Evolutionary conservation across 176 grass and related monocot species (phyloP), one percentile per base, ranked within the genome.

Genomic region (Zoysia pacifica): DNA sequence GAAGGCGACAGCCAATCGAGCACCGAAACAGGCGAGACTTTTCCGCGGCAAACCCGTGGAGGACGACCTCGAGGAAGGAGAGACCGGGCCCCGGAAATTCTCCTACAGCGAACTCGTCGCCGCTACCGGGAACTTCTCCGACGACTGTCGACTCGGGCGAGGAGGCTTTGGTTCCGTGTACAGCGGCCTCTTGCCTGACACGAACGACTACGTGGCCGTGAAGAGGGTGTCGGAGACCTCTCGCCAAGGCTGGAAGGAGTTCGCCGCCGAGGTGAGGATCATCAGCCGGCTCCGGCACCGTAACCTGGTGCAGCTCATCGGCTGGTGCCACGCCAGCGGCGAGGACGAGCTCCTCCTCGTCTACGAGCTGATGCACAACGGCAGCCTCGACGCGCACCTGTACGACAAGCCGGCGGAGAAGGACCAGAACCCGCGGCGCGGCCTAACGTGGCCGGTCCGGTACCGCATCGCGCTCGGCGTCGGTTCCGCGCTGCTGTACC

Each of bases 311-410:
- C 87, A 90, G 70, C 82, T 96, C 70, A 76, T 88, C 6, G 90
- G 93, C 9, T 96, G 90, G 90, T 96, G 93, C 85, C 90, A 96
- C 0, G 82, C 79, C 12, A 41, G 75, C 36, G 56, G 84, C 7
- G 77, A 83, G 69, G 45, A 7, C 70, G 93, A 97, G 71, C 87
- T 97, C 16, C 40, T 83, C n/a, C 81, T 89, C 3, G 83, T 86
- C 11, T 89, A 86, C 16, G 86, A 89, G 62, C 70, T 79, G 64
- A 83, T 86, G 62, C 79, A 73, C 19, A 89, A 92, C 39, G 86
- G 85, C 14, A 91, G 81, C 81, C 79, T 92, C 62, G 91, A 90
- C 48, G 2, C 16, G 20, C 72, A 78, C 72, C 72, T 90, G 16
- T 7, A 47, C 45, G 45, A 7, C 45, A 6, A 45, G 43, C 43